phyloP scores from a whole-genome alignment of 1,284 basidiomycete genomes.

The Microbotryomycetes sp. region DNA sequence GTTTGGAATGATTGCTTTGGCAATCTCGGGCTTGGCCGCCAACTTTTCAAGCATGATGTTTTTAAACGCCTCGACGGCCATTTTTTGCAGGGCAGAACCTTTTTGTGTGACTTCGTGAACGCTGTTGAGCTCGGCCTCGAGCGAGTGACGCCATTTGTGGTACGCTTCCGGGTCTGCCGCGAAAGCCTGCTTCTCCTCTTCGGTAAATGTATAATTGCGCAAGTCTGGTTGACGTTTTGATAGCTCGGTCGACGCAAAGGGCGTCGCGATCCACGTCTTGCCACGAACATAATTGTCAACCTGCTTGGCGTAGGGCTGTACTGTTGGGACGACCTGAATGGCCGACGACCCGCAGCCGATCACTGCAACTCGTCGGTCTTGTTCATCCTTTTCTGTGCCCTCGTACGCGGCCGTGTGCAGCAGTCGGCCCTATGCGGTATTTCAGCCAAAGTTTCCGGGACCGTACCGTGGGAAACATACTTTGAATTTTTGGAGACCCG shows the following conservation, averaged over 20 bases:
- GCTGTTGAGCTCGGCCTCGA: conserved; percentile 49
- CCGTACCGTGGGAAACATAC: conserved; percentile 39
- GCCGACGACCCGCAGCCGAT: conserved; percentile 57
- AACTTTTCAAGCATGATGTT: conserved; percentile 51
- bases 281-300: conserved; percentile 56
- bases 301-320: conserved; percentile 51
- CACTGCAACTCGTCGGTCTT: conserved; percentile 53
- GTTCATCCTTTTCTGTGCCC: conserved; percentile 49
- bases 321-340: conserved; percentile 55
- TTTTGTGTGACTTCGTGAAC: conserved; percentile 47
- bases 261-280: conserved; percentile 53
- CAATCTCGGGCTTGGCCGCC: conserved; percentile 54
- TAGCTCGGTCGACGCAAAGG: conserved; percentile 45
- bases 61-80: conserved; percentile 44
- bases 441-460: too few relatives aligned
- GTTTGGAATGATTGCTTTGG: conserved; percentile 50
- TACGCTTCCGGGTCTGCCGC: conserved; percentile 48
- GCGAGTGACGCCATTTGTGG: conserved; percentile 47
- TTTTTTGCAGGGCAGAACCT: conserved; percentile 46
- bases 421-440: conserved; percentile 15
- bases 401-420: conserved; percentile 36
- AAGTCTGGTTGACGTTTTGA: conserved; percentile 16
- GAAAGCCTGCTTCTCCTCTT: conserved; percentile 51
- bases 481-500: conserved; percentile 50
- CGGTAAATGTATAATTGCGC: conserved; percentile 45